These are phyloP conservation scores for Arachis stenosperma DNA, from an alignment of 306 rosid species.

Conservation along the genomic window DNA sequence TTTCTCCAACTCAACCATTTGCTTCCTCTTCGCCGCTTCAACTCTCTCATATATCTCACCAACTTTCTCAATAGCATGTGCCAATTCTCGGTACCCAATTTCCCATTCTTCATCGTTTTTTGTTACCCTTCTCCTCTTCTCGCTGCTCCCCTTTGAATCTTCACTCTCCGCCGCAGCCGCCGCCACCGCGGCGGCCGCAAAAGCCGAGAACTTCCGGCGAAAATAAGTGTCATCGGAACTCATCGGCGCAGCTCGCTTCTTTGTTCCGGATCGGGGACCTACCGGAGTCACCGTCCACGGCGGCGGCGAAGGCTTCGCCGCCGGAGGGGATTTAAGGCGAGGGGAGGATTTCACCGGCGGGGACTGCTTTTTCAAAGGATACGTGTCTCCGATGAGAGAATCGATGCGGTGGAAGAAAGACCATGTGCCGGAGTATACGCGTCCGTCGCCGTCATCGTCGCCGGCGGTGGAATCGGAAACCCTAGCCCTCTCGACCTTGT, in stretches of 20 bases:
- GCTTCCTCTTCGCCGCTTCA: slow-evolving; percentile 58
- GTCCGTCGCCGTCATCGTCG: background rate
- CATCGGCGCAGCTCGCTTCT: slow-evolving; percentile 49
- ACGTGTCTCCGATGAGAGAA: slow-evolving; percentile 56
- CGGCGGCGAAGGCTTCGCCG: slow-evolving; percentile 37
- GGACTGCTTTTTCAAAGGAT: slow-evolving; percentile 32
- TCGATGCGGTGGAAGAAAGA: slow-evolving; percentile 61
- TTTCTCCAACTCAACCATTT: slow-evolving; percentile 72
- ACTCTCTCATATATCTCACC: slow-evolving; percentile 69
- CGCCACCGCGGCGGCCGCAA: slow-evolving; percentile 49
- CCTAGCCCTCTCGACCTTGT: slow-evolving; percentile 71
- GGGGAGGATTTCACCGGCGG: slow-evolving; percentile 20
- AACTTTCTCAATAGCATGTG: slow-evolving; percentile 58
- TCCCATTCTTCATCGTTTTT: slow-evolving; percentile 27
- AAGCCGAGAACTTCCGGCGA: slow-evolving; percentile 52
- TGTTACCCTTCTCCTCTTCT: slow-evolving; percentile 28
- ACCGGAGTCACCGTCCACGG: slow-evolving; percentile 57
- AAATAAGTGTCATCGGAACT: slow-evolving; percentile 25
- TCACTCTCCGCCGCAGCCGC: slow-evolving; percentile 43
- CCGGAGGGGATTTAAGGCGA: slow-evolving; percentile 15
- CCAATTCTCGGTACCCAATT: slow-evolving; percentile 51
- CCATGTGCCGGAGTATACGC: slow-evolving; percentile 50
- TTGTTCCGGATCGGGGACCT: slow-evolving; percentile 61
- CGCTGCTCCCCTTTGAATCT: slow-evolving; percentile 45
- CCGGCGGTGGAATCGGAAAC: slow-evolving; percentile 44